phyloP scores from a whole-genome alignment of 2,329 filamentous ascomycete species.

The Sphaceloma murrayae region DNA sequence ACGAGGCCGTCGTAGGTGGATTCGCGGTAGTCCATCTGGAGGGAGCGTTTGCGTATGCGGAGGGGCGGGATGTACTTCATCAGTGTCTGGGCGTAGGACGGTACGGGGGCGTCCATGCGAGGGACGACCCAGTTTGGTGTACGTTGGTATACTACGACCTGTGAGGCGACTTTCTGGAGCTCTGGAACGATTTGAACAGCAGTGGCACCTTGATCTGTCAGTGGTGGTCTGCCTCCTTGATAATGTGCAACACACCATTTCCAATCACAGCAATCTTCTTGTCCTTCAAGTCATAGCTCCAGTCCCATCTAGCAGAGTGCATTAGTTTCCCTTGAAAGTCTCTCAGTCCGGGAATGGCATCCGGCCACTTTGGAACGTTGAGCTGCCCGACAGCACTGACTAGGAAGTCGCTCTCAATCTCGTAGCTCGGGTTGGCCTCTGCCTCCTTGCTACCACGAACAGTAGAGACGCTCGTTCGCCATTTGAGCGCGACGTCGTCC shows the following conservation, averaged over 20 bases:
- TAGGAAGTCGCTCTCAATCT: slow-evolving; percentile 47
- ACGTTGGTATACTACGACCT: slow-evolving; percentile 48
- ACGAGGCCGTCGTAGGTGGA: slow-evolving; percentile 37
- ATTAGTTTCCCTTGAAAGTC: slow-evolving; percentile 45
- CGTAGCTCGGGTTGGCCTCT: slow-evolving; percentile 44
- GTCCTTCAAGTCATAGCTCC: slow-evolving; percentile 44
- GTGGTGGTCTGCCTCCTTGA: neutral
- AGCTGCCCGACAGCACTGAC: slow-evolving; percentile 51
- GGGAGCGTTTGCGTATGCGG: slow-evolving; percentile 41
- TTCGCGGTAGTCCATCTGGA: slow-evolving; percentile 49
- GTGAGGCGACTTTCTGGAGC: slow-evolving; percentile 41
- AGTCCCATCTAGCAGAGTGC: slow-evolving; percentile 53
- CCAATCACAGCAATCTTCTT: slow-evolving; percentile 52
- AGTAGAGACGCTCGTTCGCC: slow-evolving; percentile 42
- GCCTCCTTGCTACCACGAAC: slow-evolving; percentile 44
- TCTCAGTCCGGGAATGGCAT: slow-evolving; percentile 39
- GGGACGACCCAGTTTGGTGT: slow-evolving; percentile 52
- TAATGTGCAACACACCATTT: slow-evolving; percentile 38
- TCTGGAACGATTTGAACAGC: slow-evolving; percentile 51
- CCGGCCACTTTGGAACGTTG: slow-evolving; percentile 44
- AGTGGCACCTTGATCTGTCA: slow-evolving; percentile 38
- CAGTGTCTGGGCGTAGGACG: slow-evolving; percentile 34
- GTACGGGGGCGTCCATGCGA: slow-evolving; percentile 41
- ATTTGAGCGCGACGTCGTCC: slow-evolving; percentile 44
- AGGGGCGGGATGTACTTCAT: slow-evolving; percentile 44